A percentile compares a stretch with the other conserved stretches of the same genome.
Evolutionary conservation across 768 basidiomycete species (phyloP).

Genomic region (Lenzites betulinus): DNA sequence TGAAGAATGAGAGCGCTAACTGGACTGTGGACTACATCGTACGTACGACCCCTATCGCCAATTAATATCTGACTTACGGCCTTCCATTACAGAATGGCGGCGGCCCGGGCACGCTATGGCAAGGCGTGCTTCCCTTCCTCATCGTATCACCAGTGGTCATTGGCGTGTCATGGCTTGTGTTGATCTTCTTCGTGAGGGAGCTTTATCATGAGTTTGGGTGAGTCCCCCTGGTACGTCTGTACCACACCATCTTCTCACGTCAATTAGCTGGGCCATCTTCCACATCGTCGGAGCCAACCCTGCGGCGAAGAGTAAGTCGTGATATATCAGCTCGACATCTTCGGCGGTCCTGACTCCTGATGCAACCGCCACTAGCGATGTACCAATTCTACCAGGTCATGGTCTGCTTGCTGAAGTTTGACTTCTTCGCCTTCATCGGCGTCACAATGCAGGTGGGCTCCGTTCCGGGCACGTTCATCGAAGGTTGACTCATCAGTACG

Average conservation of each 20-base stretch:
- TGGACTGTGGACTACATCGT: slow-evolving; percentile 41
- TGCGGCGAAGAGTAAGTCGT: slow-evolving; percentile 70
- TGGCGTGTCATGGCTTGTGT: slow-evolving; percentile 60
- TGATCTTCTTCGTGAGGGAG: slow-evolving; percentile 69
- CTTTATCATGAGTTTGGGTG: slow-evolving; percentile 86
- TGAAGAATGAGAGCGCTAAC: slow-evolving; percentile 39
- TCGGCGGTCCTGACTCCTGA: no score
- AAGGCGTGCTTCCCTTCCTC: slow-evolving; percentile 61
- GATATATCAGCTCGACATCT: neutral
- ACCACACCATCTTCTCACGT: neutral
- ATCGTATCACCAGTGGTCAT: slow-evolving; percentile 75
- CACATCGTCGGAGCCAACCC: slow-evolving; percentile 87
- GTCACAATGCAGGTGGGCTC: slow-evolving; percentile 78
- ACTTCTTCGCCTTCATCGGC: slow-evolving; percentile 87
- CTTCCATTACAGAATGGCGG: slow-evolving; percentile 42
- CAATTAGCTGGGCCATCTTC: slow-evolving; percentile 82
- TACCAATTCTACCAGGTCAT: slow-evolving; percentile 87
- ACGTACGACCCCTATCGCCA: slow-evolving; percentile 26
- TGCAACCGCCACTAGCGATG: slow-evolving; percentile 57
- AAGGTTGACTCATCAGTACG: neutral
- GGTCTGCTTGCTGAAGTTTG: slow-evolving; percentile 86
- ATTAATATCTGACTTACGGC: neutral
- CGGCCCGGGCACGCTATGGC: slow-evolving; percentile 59
- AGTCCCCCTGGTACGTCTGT: slow-evolving; percentile 25
- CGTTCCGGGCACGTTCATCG: neutral